Evolutionary conservation across 176 grass and related monocot species (phyloP).

Genomic region (maize (Zea mays)): DNA sequence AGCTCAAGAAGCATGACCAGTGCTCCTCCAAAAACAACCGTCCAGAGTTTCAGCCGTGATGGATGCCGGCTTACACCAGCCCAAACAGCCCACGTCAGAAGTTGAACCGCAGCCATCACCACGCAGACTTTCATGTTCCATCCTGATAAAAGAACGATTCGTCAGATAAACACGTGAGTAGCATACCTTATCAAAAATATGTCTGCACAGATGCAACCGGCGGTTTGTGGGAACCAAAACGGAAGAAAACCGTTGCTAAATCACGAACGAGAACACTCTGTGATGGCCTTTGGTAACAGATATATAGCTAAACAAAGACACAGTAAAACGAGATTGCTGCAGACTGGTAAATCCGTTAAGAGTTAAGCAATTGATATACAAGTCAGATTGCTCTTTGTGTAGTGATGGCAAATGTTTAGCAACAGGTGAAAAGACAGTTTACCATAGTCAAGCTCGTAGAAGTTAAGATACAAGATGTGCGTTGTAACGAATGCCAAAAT

Average conservation of each 20-base stretch:
- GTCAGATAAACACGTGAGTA: slow-evolving; percentile 6
- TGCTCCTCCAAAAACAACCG: slow-evolving; percentile 56
- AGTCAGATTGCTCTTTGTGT: neutral
- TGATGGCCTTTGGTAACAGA: neutral
- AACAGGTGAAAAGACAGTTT: slow-evolving; percentile 34
- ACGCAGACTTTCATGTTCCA: slow-evolving; percentile 99
- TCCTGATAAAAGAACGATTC: slow-evolving; percentile 46
- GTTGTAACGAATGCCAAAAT: slow-evolving; percentile 96
- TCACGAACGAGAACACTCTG: neutral
- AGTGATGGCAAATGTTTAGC: slow-evolving; percentile 26
- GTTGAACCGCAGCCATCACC: slow-evolving; percentile 68
- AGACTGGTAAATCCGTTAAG: neutral
- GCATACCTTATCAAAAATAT: slow-evolving; percentile 9
- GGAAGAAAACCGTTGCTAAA: neutral
- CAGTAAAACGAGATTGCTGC: slow-evolving; percentile 3
- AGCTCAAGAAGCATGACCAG: slow-evolving; percentile 82
- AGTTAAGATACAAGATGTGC: slow-evolving; percentile 96
- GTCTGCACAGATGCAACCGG: neutral
- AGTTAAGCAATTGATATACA: neutral
- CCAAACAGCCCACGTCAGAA: slow-evolving; percentile 85
- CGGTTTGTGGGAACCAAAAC: neutral
- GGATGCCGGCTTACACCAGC: slow-evolving; percentile 65
- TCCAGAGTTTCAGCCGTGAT: slow-evolving; percentile 73
- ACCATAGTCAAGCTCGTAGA: slow-evolving; percentile 93
- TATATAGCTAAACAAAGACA: neutral